Percentiles rank a stretch among this genome's conserved stretches.
These are phyloP conservation scores for Vanderwaltozyma verrucispora DNA, from an alignment of 805 yeast species.

Conservation along the genomic window DNA sequence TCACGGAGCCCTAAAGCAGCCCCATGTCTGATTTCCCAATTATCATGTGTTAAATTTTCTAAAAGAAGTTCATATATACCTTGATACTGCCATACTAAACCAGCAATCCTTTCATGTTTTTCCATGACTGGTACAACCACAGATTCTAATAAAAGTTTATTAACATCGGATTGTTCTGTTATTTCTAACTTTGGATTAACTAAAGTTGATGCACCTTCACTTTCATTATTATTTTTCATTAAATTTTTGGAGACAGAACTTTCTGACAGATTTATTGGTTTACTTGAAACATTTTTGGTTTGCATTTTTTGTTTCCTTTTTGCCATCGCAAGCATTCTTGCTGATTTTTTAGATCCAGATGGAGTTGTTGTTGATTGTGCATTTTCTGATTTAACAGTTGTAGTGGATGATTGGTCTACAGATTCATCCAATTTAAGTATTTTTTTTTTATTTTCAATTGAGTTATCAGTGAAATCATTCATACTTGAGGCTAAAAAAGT, in stretches of 20 bases:
- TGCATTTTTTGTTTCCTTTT: slow-evolving; percentile 73
- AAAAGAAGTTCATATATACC: slow-evolving; percentile 78
- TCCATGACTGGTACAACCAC: slow-evolving; percentile 59
- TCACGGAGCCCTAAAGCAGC: slow-evolving; percentile 90
- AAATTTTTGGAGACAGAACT: slow-evolving; percentile 48
- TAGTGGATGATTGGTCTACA: slow-evolving; percentile 6
- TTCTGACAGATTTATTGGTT: slow-evolving; percentile 60
- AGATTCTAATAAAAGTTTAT: slow-evolving; percentile 77
- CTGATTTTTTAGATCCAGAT: slow-evolving; percentile 34
- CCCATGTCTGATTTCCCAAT: slow-evolving; percentile 96
- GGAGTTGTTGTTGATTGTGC: slow-evolving; percentile 1
- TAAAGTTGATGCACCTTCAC: slow-evolving; percentile 15
- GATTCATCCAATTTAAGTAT: slow-evolving; percentile 7
- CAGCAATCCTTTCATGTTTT: slow-evolving; percentile 60
- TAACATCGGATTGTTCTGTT: slow-evolving; percentile 71
- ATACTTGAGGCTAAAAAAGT: slow-evolving; percentile 21
- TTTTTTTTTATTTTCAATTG: slow-evolving; percentile 8
- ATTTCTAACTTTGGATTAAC: slow-evolving; percentile 42
- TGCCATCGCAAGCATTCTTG: slow-evolving; percentile 90
- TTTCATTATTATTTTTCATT: slow-evolving; percentile 22
- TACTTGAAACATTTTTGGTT: slow-evolving; percentile 41
- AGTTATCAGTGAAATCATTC: slow-evolving; percentile 11
- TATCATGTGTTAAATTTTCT: slow-evolving; percentile 69
- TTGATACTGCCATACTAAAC: slow-evolving; percentile 87
- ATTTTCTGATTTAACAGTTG: not conserved